Conservation (phyloP, 176 grass and related monocot species). For the Oryza punctata region DNA sequence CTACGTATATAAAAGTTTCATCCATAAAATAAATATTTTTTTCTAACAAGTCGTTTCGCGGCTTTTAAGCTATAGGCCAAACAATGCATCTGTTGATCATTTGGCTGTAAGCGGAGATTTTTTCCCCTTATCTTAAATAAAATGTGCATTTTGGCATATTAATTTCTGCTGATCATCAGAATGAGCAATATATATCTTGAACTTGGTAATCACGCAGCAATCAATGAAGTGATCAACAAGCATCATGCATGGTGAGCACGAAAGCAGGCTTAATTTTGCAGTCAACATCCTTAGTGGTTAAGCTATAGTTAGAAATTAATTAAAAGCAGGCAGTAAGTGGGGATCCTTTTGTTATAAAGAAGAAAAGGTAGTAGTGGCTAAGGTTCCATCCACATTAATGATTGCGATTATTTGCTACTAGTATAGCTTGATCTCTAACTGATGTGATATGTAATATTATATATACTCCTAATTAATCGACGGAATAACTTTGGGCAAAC, state of each 20-base stretch:
- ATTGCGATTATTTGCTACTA: neutral
- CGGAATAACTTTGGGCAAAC: neutral
- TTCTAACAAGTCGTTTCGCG: too few species aligned
- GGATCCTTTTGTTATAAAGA: neutral
- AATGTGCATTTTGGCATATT: too few species aligned
- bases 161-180: too few species aligned
- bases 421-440: neutral
- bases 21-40: too few species aligned
- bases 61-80: too few species aligned
- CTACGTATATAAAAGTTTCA: too few species aligned
- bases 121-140: too few species aligned
- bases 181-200: too few species aligned
- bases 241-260: neutral
- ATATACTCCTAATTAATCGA: neutral
- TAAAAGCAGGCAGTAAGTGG: neutral
- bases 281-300: constrained; percentile 20
- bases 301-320: neutral
- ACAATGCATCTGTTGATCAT: too few species aligned
- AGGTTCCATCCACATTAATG: neutral
- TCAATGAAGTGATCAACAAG: neutral
- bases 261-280: neutral
- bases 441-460: neutral
- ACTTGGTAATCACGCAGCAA: neutral
- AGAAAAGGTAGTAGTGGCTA: neutral
- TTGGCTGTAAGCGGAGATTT: too few species aligned